These are phyloP conservation scores for Geum urbanum DNA, from an alignment of 306 rosid species.

Conservation along the genomic window DNA sequence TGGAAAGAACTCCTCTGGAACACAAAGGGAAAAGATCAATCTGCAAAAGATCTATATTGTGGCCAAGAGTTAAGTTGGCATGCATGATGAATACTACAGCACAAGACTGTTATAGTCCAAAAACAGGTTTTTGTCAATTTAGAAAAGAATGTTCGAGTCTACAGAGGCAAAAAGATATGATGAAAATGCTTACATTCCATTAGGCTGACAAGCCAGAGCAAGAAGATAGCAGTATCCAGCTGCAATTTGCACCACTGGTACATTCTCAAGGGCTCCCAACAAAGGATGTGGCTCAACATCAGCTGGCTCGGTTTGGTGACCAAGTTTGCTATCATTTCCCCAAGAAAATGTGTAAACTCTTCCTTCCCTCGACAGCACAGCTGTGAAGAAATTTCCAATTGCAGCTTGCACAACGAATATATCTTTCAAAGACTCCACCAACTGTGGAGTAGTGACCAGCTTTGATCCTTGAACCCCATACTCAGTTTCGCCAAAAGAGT, in stretches of 20 bases:
- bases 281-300: slow-evolving; percentile 76
- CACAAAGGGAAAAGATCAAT: background rate
- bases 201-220: slow-evolving; percentile 85
- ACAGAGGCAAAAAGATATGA: slow-evolving; percentile 13
- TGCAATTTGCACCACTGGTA: slow-evolving; percentile 90
- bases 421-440: slow-evolving; percentile 71
- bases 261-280: slow-evolving; percentile 77
- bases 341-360: slow-evolving; percentile 84
- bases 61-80: background rate
- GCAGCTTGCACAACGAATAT: slow-evolving; percentile 97
- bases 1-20: background rate
- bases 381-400: slow-evolving; percentile 89
- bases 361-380: slow-evolving; percentile 93
- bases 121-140: background rate
- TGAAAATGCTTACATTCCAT: slow-evolving; percentile 73
- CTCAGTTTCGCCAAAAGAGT: slow-evolving; percentile 80
- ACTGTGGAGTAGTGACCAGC: slow-evolving; percentile 49
- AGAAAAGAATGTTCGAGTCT: background rate
- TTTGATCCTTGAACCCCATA: slow-evolving; percentile 63
- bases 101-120: background rate
- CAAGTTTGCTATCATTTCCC: slow-evolving; percentile 75
- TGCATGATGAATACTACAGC: background rate
- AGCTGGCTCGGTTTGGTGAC: slow-evolving; percentile 74
- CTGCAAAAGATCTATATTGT: background rate
- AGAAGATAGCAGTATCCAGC: slow-evolving; percentile 98